Evolutionary conservation across 306 rosid genomes (phyloP).

Genomic region (Prinsepia uniflora): DNA sequence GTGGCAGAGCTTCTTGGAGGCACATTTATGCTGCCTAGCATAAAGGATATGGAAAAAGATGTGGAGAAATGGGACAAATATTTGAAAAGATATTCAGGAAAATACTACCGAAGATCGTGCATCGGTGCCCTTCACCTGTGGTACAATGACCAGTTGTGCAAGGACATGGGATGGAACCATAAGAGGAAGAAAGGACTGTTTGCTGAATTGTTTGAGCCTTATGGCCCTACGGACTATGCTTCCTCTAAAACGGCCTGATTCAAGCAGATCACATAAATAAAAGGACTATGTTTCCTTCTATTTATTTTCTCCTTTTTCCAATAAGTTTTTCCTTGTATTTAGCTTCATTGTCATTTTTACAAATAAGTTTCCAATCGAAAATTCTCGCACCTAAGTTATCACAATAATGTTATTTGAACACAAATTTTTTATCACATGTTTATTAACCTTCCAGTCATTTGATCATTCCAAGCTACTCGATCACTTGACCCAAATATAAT

Average conservation of each 20-base stretch:
- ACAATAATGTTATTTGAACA: too few relatives aligned
- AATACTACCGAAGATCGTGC: constrained; percentile 46
- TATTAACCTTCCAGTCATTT: too few relatives aligned
- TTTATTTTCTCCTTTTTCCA: neutral
- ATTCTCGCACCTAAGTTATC: too few relatives aligned
- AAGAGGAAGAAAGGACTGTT: constrained; percentile 54
- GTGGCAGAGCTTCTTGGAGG: constrained; percentile 55
- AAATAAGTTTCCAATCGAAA: too few relatives aligned
- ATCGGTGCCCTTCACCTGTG: constrained; percentile 45
- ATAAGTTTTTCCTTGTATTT: too few relatives aligned
- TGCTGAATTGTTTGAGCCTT: constrained; percentile 55
- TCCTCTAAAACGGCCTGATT: constrained; percentile 7
- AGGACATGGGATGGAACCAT: constrained; percentile 69
- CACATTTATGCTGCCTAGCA: constrained; percentile 49
- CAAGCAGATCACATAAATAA: too few relatives aligned
- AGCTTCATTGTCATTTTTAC: neutral
- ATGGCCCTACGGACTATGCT: constrained; percentile 57
- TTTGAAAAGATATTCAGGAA: constrained; percentile 32
- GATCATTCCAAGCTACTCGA: too few relatives aligned
- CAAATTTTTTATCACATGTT: too few relatives aligned
- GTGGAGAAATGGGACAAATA: constrained; percentile 38
- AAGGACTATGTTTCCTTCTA: neutral
- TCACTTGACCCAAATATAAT: too few relatives aligned
- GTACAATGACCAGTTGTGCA: constrained; percentile 58
- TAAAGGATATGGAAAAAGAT: constrained; percentile 56